These are phyloP conservation scores for Saussurea involucrata DNA, from an alignment of 129 eudicot species.

Conservation along the genomic window DNA sequence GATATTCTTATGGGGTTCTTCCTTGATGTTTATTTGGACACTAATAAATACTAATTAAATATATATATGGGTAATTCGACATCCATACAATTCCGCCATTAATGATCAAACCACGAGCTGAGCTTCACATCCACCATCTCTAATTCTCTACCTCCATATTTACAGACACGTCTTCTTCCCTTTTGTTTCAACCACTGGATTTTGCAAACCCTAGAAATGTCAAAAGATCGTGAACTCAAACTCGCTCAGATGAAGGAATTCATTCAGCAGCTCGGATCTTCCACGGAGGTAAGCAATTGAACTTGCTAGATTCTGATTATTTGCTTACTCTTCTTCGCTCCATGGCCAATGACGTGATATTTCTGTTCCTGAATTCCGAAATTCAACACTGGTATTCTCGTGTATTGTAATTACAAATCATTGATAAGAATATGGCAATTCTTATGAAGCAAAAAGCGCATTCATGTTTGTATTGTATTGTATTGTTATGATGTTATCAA, in stretches of 20 bases:
- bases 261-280: slow-evolving; percentile 51
- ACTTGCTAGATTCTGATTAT: background rate
- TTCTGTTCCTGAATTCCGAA: slow-evolving; percentile 32
- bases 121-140: background rate
- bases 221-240: slow-evolving; percentile 24
- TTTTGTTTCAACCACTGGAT: background rate
- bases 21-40: too few relatives aligned
- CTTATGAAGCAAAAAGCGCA: background rate
- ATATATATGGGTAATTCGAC: background rate
- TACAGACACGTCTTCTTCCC: background rate
- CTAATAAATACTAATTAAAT: too few relatives aligned
- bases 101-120: background rate
- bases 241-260: slow-evolving; percentile 43
- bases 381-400: background rate
- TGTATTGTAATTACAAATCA: background rate
- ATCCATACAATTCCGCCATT: background rate
- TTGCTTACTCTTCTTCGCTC: background rate
- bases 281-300: slow-evolving; percentile 33
- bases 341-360: background rate
- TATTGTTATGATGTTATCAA: too few relatives aligned
- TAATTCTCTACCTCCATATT: background rate
- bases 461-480: too few relatives aligned
- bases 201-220: slow-evolving; percentile 40
- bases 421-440: too few relatives aligned
- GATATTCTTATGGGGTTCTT: too few relatives aligned